Percentiles rank a stretch among this genome's conserved stretches.
Conservation (phyloP, 1,284 basidiomycete genomes). For the Fomitopsis pinicola region DNA sequence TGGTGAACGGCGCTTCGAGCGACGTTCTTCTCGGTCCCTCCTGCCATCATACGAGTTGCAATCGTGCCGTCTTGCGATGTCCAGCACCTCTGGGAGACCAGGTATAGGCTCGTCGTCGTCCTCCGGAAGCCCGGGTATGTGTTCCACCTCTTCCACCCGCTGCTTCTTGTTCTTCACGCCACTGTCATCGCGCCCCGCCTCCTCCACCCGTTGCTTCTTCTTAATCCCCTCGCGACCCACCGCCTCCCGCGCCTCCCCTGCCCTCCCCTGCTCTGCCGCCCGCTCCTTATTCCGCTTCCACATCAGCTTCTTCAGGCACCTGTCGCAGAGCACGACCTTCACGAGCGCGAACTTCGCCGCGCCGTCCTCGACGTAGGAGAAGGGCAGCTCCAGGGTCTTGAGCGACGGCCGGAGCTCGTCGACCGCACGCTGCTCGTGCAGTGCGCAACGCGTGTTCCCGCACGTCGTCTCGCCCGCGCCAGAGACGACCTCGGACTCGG, state of each 20-base stretch:
- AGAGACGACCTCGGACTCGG: conserved; percentile 82
- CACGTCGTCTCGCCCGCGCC: conserved; percentile 84
- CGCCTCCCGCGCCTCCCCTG: no score
- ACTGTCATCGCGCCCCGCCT: background rate
- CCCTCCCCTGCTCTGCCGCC: background rate
- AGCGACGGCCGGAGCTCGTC: conserved; percentile 33
- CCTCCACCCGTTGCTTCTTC: background rate
- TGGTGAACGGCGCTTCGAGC: background rate
- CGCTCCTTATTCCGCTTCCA: conserved; percentile 75
- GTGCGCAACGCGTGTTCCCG: conserved; percentile 78
- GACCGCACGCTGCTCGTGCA: conserved; percentile 42
- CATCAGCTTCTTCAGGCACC: conserved; percentile 79
- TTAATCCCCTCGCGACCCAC: no score
- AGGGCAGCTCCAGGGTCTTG: conserved; percentile 80
- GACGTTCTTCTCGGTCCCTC: background rate
- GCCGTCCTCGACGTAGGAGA: conserved; percentile 80
- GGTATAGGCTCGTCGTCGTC: background rate
- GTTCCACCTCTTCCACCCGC: background rate
- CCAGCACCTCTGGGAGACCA: background rate
- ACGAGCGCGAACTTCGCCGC: conserved; percentile 77
- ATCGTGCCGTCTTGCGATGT: background rate
- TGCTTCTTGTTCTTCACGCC: no score
- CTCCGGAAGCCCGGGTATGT: background rate
- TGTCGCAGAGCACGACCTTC: conserved; percentile 80
- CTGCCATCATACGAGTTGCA: background rate